phyloP scores from a whole-genome alignment of 257 asterid genomes.

The Voacanga thouarsii region DNA sequence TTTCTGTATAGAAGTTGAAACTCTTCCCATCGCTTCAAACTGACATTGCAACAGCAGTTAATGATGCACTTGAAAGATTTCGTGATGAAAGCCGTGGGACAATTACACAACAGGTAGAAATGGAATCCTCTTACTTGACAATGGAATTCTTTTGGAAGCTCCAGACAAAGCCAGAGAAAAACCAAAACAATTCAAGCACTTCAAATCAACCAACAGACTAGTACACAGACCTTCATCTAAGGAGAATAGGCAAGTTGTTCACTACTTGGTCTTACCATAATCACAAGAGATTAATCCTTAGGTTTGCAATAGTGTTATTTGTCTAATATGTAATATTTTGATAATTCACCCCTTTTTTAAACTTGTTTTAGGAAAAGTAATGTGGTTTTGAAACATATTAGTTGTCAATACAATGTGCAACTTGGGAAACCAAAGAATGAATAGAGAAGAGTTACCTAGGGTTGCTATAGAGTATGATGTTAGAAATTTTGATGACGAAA shows the following conservation, averaged over 20 bases:
- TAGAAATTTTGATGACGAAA: too few species aligned
- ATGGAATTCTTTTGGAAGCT: conserved; percentile 91
- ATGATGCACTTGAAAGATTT: conserved; percentile 87
- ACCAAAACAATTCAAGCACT: conserved; percentile 24
- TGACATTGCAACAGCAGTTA: conserved; percentile 91
- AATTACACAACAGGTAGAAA: conserved; percentile 79
- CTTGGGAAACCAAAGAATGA: too few species aligned
- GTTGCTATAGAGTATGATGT: too few species aligned
- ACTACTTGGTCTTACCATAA: neutral
- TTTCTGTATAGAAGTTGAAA: conserved; percentile 62
- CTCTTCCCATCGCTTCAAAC: conserved; percentile 89
- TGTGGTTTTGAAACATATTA: neutral
- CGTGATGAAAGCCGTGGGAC: conserved; percentile 96
- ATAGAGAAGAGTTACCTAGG: too few species aligned
- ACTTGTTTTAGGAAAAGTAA: neutral
- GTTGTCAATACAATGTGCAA: too few species aligned
- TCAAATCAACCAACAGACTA: conserved; percentile 60
- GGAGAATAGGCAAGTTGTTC: conserved; percentile 58
- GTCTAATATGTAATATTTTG: neutral
- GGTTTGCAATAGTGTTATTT: neutral
- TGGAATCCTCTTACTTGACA: conserved; percentile 94
- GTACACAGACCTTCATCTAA: conserved; percentile 66
- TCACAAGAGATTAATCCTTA: neutral
- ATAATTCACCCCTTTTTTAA: neutral
- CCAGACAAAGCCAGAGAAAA: conserved; percentile 78